Evolutionary conservation across 2,329 filamentous ascomycete species (phyloP), one percentile per base, ranked within the genome.

Genomic region (Pseudogymnoascus sp.): DNA sequence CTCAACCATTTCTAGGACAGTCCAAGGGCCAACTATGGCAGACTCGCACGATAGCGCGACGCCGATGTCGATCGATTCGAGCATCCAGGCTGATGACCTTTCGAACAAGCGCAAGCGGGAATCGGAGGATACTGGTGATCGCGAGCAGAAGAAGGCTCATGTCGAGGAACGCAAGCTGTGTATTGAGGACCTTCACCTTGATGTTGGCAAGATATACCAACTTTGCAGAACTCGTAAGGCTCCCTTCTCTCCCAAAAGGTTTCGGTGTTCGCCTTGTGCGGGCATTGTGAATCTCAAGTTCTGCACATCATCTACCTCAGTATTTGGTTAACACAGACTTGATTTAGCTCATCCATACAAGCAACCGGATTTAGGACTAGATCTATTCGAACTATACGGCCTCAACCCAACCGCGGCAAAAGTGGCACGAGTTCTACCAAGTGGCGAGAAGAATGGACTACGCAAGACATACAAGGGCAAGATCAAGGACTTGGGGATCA

Each of bases 401-500:
- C 75, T 88, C 67, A 78, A 79, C 59, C 75, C 73, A 61, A 79
- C 88, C 63, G 85, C 85, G 64, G 80, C 81, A 64, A 82, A 85
- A 67, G 84, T 88, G 42, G 85, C 85, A 65, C 81, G 85, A 65
- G 82, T 82, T 62, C 83, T 86, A 71, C 83, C 84, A 12, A 86
- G 86, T 71, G 85, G 85, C 67, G 83, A 86, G 73, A 88, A 87
- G 78, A 88, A 88, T 70, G 83, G 82, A 67, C 77, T 88, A 59
- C 81, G 85, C 25, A 88, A 88, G 72, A 87, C 85, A 14, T 88
- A 88, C 77, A 88, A 88, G 74, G 84, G 84, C 61, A 84, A 88
- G 67, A 85, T 88, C 72, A 88, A 88, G 77, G 81, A 80, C 53
- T 75, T 88, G 34, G 84, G 83, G 37, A 78, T 88, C 25, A 81